phyloP scores from a whole-genome alignment of 495 filamentous ascomycete genomes.

The Penicillium robsamsonii region DNA sequence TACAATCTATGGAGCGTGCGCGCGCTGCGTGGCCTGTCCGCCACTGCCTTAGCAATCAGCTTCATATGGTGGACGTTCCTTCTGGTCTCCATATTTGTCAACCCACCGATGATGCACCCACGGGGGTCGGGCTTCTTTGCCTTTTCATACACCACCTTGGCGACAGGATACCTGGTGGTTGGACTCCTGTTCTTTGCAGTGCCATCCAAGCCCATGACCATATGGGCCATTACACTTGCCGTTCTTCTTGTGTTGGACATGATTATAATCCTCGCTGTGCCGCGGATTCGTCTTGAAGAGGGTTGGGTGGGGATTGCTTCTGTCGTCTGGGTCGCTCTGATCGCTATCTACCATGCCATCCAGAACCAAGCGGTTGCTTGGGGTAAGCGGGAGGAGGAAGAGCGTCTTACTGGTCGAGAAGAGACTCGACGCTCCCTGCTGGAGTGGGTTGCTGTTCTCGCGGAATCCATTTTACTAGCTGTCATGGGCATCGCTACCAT shows the following conservation, averaged over 20 bases:
- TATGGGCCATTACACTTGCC: constrained; percentile 63
- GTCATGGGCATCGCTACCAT: constrained; percentile 63
- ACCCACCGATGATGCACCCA: constrained; percentile 76
- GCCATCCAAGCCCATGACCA: constrained; percentile 72
- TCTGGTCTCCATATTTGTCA: constrained; percentile 82
- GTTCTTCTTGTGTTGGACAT: constrained; percentile 75
- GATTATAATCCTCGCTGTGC: constrained; percentile 72
- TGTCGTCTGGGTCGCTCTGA: constrained; percentile 70
- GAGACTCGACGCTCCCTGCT: constrained; percentile 77
- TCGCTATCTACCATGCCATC: constrained; percentile 60
- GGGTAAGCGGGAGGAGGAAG: constrained; percentile 90
- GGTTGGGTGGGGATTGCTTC: constrained; percentile 85
- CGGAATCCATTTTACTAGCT: constrained; percentile 66
- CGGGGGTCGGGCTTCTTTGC: constrained; percentile 88
- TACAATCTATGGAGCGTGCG: constrained; percentile 94
- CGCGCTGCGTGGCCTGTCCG: constrained; percentile 67
- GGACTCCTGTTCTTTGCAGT: constrained; percentile 83
- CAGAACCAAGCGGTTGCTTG: constrained; percentile 75
- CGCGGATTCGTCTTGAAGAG: constrained; percentile 74
- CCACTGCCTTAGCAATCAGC: constrained; percentile 68
- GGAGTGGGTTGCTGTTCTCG: constrained; percentile 81
- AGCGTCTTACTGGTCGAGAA: constrained; percentile 83
- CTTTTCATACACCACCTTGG: constrained; percentile 74
- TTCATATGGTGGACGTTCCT: constrained; percentile 91
- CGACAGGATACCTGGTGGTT: constrained; percentile 67